Evolutionary conservation across 129 eudicot species (phyloP).

Genomic region (Escallonia rubra): DNA sequence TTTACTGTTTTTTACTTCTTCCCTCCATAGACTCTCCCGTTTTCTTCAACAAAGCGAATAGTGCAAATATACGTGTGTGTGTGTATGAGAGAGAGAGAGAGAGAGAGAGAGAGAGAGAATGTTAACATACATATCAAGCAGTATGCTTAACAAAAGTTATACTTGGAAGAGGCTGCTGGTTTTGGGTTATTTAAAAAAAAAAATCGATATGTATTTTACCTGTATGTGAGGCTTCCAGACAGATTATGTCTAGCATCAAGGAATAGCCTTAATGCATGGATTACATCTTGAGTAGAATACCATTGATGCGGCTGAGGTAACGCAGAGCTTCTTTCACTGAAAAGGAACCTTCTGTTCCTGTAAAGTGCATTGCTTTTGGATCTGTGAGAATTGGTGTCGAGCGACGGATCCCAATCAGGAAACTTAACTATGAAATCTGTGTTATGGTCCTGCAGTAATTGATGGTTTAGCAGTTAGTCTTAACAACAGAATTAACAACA

Average conservation of each 20-base stretch:
- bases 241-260: constrained; percentile 69
- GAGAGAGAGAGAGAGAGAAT: too few relatives aligned
- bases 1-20: too few relatives aligned
- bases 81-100: too few relatives aligned
- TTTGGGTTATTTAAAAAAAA: neutral
- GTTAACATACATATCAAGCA: too few relatives aligned
- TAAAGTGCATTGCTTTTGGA: constrained; percentile 15
- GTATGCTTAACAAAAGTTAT: too few relatives aligned
- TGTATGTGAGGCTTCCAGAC: constrained; percentile 69
- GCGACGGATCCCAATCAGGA: constrained; percentile 91
- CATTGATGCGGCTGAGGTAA: constrained; percentile 81
- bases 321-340: constrained; percentile 41
- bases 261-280: constrained; percentile 64
- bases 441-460: constrained; percentile 70
- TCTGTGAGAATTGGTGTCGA: constrained; percentile 12
- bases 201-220: constrained; percentile 31
- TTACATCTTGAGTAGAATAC: constrained; percentile 63
- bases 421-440: constrained; percentile 79
- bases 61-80: too few relatives aligned
- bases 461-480: neutral
- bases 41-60: too few relatives aligned
- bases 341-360: constrained; percentile 37
- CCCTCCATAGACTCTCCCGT: too few relatives aligned
- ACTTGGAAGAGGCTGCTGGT: too few relatives aligned
- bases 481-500: too few relatives aligned